Base-by-base conservation (phyloP, 345 rosid species). In the Hypericum perforatum region DNA sequence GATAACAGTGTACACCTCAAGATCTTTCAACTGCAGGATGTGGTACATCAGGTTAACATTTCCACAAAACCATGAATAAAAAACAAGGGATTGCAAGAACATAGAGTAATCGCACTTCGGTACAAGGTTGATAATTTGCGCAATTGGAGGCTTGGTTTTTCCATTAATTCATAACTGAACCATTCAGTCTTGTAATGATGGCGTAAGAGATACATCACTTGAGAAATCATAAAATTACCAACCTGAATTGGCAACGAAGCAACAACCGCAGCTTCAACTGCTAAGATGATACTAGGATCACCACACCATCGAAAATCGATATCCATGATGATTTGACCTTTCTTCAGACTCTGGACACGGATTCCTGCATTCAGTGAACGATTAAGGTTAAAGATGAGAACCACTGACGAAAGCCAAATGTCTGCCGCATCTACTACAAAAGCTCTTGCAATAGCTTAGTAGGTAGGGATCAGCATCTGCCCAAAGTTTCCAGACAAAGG, bases 161-260 rank as follows among this genome's bases (percentile, higher is more conserved):
- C 4, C 32, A 22, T 22, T 22, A 1, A 22, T 22, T 22, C 32
- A 22, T 1, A 22, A 22, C 4, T 22, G 32, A 1, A 22, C 32
- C 32, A 1, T 22, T 22, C 32, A 22, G 4, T 22, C 32, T 22
- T 22, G 32, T 22, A 22, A 22, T 4, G 32, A 22, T 22, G 32
- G 32, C 4, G 32, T 22, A 22, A 22, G 32, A 22, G 32, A 36
- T 13, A 40, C 44, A 48, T 49, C 45, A 37, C 38, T 39, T 39
- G 44, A 16, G 43, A 40, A 16, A 38, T 32, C 41, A 53, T n/a
- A n/a, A 64, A 14, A 48, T 29, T 9, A 56, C 68, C 39, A 71
- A 86, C 99, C 91, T 94, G 99, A 65, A 94, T 89, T 65, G 99
- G 97, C 75, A 94, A 82, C 48, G 97, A 89, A 72, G 96, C 99